These are phyloP conservation scores for Wickerhamiella musiphila DNA, from an alignment of 805 yeast genomes.

Conservation along the genomic window DNA sequence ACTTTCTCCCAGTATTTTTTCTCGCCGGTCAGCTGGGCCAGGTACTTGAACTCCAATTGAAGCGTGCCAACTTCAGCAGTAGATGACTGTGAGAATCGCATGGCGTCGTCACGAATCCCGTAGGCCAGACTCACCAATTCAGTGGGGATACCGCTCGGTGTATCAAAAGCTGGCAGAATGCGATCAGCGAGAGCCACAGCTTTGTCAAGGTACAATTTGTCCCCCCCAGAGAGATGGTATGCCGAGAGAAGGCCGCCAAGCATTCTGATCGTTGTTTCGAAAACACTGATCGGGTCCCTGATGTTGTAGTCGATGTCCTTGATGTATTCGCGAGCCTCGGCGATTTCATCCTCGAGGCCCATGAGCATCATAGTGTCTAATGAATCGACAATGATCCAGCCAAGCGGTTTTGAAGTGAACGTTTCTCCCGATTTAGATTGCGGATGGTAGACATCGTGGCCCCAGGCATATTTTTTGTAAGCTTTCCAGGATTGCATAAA, in stretches of 20 bases:
- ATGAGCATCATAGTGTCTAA: slow-evolving; percentile 35
- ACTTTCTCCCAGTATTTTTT: slow-evolving; percentile 33
- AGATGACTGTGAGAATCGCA: slow-evolving; percentile 8
- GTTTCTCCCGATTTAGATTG: slow-evolving; percentile 8
- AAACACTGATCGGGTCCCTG: slow-evolving; percentile 32
- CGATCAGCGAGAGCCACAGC: slow-evolving; percentile 33
- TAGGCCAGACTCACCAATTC: slow-evolving; percentile 14
- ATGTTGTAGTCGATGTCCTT: slow-evolving; percentile 32
- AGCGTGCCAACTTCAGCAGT: slow-evolving; percentile 34
- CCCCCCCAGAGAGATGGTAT: slow-evolving; percentile 31
- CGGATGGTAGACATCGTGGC: slow-evolving; percentile 23
- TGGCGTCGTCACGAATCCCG: slow-evolving; percentile 1
- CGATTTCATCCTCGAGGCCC: slow-evolving; percentile 26
- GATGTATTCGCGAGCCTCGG: slow-evolving; percentile 24
- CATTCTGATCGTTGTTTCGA: slow-evolving; percentile 35
- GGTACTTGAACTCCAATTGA: slow-evolving; percentile 33
- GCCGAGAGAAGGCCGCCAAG: slow-evolving; percentile 38
- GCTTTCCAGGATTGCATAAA: slow-evolving; percentile 29
- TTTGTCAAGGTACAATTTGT: slow-evolving; percentile 22
- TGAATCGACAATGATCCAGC: slow-evolving; percentile 35
- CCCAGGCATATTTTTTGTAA: slow-evolving; percentile 28
- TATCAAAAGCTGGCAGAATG: slow-evolving; percentile 37
- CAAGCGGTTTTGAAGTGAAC: slow-evolving; percentile 20
- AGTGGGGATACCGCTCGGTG: slow-evolving; percentile 39
- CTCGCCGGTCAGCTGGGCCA: slow-evolving; percentile 34